phyloP scores from a whole-genome alignment of 2,329 filamentous ascomycete species.

The Ophiostoma himal-ulmi region DNA sequence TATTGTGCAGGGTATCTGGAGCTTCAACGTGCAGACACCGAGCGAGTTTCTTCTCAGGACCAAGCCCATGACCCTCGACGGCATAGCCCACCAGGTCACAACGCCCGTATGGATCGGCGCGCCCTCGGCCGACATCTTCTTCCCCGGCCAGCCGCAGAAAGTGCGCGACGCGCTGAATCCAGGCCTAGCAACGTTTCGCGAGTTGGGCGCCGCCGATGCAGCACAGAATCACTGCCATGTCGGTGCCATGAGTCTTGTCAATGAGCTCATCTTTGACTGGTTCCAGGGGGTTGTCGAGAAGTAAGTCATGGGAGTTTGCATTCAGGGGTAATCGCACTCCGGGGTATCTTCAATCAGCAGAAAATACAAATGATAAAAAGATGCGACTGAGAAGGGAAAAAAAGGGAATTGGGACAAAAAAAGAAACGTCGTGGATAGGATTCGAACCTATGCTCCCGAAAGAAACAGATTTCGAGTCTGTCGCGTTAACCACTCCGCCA shows the following conservation, averaged over 20 bases:
- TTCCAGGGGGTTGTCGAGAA: slow-evolving; percentile 21
- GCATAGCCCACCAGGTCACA: slow-evolving; percentile 16
- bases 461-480: not conserved
- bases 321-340: not conserved
- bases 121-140: slow-evolving; percentile 20
- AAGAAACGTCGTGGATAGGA: slow-evolving; percentile 7
- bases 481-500: slow-evolving; percentile 13
- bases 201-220: slow-evolving; percentile 25
- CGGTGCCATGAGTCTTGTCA: slow-evolving; percentile 24
- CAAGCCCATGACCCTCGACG: slow-evolving; percentile 20
- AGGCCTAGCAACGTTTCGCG: slow-evolving; percentile 25
- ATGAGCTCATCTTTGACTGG: slow-evolving; percentile 28
- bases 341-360: too few species aligned
- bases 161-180: slow-evolving; percentile 26
- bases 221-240: slow-evolving; percentile 29
- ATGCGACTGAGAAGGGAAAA: not conserved
- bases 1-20: slow-evolving; percentile 35
- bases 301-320: not conserved
- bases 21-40: slow-evolving; percentile 29
- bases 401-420: not conserved
- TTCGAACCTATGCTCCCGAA: not conserved
- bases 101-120: slow-evolving; percentile 21
- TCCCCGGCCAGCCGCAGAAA: slow-evolving; percentile 24
- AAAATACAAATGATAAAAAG: not conserved
- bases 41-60: slow-evolving; percentile 17